Conservation (phyloP, 331 rosid genomes). For the Acacia concinna region DNA sequence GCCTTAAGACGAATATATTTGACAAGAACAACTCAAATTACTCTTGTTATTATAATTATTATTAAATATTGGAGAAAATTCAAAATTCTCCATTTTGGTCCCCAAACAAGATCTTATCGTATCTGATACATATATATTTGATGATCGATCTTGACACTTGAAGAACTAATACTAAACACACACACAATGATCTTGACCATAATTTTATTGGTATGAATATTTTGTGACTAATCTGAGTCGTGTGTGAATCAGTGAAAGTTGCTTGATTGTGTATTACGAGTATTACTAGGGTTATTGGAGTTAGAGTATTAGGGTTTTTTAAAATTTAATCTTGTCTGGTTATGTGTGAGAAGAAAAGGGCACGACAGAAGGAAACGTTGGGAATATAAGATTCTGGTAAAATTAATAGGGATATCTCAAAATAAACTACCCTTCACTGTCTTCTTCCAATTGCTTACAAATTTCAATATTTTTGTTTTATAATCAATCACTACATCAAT, state of each 20-base stretch:
- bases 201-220: background rate
- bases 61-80: slow-evolving; percentile 11
- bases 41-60: background rate
- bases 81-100: slow-evolving; percentile 27
- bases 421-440: slow-evolving; percentile 25
- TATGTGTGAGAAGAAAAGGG: slow-evolving; percentile 25
- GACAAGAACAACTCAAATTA: background rate
- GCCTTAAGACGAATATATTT: slow-evolving; percentile 43
- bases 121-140: background rate
- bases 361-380: slow-evolving; percentile 39
- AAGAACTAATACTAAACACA: background rate
- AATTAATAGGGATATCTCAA: slow-evolving; percentile 31
- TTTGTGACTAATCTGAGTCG: background rate
- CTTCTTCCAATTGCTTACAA: background rate
- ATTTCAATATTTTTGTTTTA: background rate
- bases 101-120: background rate
- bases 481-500: background rate
- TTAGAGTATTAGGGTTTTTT: background rate
- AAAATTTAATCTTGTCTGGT: background rate
- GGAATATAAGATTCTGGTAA: slow-evolving; percentile 54
- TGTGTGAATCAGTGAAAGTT: background rate
- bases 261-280: slow-evolving; percentile 6
- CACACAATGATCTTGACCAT: background rate
- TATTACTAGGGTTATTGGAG: background rate
- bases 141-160: background rate